phyloP scores from a whole-genome alignment of 2,329 filamentous ascomycete genomes.

The Calonectria naviculata region DNA sequence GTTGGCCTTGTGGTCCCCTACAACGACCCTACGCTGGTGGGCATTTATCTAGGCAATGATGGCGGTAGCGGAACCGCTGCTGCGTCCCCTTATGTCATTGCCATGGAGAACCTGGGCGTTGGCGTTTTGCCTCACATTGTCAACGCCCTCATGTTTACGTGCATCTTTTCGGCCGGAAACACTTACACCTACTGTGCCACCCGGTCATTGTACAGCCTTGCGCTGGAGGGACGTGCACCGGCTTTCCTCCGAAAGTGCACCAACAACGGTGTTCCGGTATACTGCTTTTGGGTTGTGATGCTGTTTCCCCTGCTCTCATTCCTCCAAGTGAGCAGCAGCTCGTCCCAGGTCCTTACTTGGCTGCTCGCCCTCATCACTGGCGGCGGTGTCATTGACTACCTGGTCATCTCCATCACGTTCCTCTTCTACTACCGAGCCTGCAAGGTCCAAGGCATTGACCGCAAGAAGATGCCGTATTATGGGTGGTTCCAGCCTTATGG shows the following conservation, averaged over 20 bases:
- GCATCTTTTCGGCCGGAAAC: constrained; percentile 56
- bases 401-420: constrained; percentile 60
- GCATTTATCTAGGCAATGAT: constrained; percentile 52
- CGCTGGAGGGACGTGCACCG: constrained; percentile 58
- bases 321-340: constrained; percentile 58
- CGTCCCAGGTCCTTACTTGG: constrained; percentile 60
- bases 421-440: constrained; percentile 61
- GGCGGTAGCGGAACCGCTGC: constrained; percentile 55
- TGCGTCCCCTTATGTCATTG: constrained; percentile 71
- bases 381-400: constrained; percentile 69
- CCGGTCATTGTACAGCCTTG: constrained; percentile 60
- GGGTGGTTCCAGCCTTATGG: constrained; percentile 68
- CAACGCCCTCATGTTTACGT: constrained; percentile 59
- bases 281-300: constrained; percentile 64
- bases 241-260: constrained; percentile 67
- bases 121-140: constrained; percentile 63
- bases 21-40: constrained; percentile 66
- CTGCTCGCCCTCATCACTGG: constrained; percentile 65
- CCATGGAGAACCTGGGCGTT: constrained; percentile 65
- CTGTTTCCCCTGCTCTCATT: constrained; percentile 62
- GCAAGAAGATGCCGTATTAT: constrained; percentile 63
- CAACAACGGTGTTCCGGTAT: constrained; percentile 68
- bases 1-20: constrained; percentile 74
- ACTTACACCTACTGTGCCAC: constrained; percentile 62
- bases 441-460: constrained; percentile 61